Base-by-base conservation (phyloP, 768 basidiomycete genomes). In the Termitomyces sp. region DNA sequence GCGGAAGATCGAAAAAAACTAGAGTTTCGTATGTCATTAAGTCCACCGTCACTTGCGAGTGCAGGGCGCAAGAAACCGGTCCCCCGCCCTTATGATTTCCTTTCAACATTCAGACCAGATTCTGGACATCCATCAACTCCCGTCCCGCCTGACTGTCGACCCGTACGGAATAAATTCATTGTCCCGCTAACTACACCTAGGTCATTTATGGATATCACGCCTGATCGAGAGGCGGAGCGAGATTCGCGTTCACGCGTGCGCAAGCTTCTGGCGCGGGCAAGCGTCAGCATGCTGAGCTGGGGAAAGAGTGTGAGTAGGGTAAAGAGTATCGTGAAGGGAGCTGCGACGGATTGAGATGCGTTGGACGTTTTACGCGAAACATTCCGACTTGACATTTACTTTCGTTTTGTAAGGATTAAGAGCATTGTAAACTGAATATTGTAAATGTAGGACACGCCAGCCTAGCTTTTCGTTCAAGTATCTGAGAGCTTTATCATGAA, bases 131-230 rank as follows among this genome's bases (percentile, higher is more conserved):
- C 37, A 40, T 51, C 52, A 31, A 43, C 1, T 17, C 26, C 50
- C 3, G 47, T 17, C 38, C n/a, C 15, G 21, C 63, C 63, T 40
- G 38, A 59, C 17, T 53, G 61, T 50, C 62, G 60, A 54, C 28
- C 56, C 3, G 50, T 52, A 1, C 44, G 38, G 31, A 50, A 51
- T 37, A 63, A 60, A 21, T 44, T 60, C 6, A 21, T 35, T 26
- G 23, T 43, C 19, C 52, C 43, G 30, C 30, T 42, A 14, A 12
- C 51, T 40, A 19, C 58, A 6, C 66, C 68, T 2, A 68, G 58
- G 53, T 74, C 74, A 9, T 75, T 75, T 58, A 75, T 75, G 33
- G 68, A 74, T 56, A 70, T 75, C 53, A 71, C 70, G 21, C 72
- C 70, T 26, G 70, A 72, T 31, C 63, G 57, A 46, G 54, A 60